Evolutionary conservation across 129 eudicot genomes (phyloP), one percentile per base, ranked within the genome.

Genomic region (Solidago caesia): DNA sequence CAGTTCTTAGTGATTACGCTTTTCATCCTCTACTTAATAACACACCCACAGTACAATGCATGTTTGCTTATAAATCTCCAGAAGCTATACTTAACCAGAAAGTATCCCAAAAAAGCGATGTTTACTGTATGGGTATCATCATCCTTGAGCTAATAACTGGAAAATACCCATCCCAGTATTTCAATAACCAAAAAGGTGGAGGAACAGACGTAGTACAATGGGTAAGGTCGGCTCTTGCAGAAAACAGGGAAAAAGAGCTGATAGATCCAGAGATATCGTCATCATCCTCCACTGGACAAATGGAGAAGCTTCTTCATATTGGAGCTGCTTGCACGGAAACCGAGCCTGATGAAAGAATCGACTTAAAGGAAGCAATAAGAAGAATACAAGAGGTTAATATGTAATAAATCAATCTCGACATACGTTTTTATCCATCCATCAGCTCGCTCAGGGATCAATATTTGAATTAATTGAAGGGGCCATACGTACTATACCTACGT

Each of bases 131-230:
- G 13, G 99, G 99, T 0, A 87, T 94, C 68, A 51, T 94, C 81
- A 83, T 94, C 63, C 89, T 94, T 1, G 99, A 94, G 79, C 61
- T 88, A 59, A 73, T 94, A 1, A 95, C 97, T 0, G 97, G 99
- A 6, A 91, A 91, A 57, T 91, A 85, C 77, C 99, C 99, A 4
- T 85, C 94, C 16, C 97, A 88, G 73, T 94, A 94, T 68, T 72
- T 84, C 16, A 85, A 77, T 80, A 87, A 84, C 77, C 90, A 87
- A 44, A 88, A 91, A 42, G 90, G 96, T 39, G 39, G 39, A 1
- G 97, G 97, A 10, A 91, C 92, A 0, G 97, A 95, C 58, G 87
- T 95, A 4, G 96, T 95, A 5, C 90, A 91, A 57, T 95, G 97
- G 97, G 91, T 75, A 2, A 57, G 58, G 2, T 80, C 92, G 7